phyloP scores from a whole-genome alignment of 345 rosid species.

The Heritiera littoralis region DNA sequence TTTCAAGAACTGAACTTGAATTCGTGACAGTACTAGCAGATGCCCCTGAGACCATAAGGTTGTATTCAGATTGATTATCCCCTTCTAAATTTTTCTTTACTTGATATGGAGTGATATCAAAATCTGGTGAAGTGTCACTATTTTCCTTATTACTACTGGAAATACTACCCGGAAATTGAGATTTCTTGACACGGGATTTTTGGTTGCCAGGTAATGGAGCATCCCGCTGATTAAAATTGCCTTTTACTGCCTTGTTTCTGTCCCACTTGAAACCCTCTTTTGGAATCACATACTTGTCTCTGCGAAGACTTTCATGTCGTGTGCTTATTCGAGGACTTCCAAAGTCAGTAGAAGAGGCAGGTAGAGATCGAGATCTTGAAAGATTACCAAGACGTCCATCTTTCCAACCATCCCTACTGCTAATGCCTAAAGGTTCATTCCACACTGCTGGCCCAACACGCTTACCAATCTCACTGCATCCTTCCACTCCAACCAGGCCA shows the following conservation, averaged over 20 bases:
- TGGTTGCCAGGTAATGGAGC: conserved; percentile 44
- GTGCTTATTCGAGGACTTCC: conserved; percentile 47
- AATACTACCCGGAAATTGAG: conserved; percentile 18
- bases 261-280: conserved; percentile 47
- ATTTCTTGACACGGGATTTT: conserved; percentile 41
- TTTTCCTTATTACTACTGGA: conserved; percentile 11
- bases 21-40: conserved; percentile 34
- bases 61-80: conserved; percentile 32
- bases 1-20: conserved; percentile 41
- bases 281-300: conserved; percentile 48
- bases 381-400: conserved; percentile 46
- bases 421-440: conserved; percentile 80
- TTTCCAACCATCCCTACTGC: conserved; percentile 98
- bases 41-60: conserved; percentile 42
- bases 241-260: conserved; percentile 48
- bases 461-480: conserved; percentile 33
- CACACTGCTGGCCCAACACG: conserved; percentile 30
- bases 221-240: conserved; percentile 40
- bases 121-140: conserved; percentile 49
- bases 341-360: conserved; percentile 47
- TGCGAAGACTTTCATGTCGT: conserved; percentile 39
- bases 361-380: conserved; percentile 76
- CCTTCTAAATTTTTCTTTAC: conserved; percentile 34
- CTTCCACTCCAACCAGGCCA: conserved; percentile 34
- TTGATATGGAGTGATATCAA: conserved; percentile 31